Evolutionary conservation across 78 protist species (phyloP).

Genomic region (Chrysochromulina tobinii): DNA sequence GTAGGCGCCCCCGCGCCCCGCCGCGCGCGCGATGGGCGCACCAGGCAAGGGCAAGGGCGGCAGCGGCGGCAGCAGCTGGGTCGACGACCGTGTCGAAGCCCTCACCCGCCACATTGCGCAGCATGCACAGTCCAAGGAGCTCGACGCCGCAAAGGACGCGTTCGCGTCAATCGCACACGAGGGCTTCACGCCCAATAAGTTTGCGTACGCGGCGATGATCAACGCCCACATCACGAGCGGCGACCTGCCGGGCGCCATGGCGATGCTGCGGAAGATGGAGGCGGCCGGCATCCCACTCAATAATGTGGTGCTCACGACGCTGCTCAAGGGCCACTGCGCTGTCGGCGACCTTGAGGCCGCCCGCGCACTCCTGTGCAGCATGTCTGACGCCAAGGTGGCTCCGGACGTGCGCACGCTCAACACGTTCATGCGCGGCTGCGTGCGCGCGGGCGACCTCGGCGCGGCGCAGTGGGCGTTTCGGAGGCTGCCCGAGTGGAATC

Average conservation of each 20-base stretch:
- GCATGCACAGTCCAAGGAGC: background rate
- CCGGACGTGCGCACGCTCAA: background rate
- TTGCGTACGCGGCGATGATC: background rate
- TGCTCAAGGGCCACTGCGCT: background rate
- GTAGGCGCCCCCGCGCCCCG: no score
- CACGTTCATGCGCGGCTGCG: slow-evolving; percentile 17
- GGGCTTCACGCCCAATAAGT: background rate
- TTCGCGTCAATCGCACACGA: background rate
- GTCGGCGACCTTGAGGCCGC: background rate
- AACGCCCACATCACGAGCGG: background rate
- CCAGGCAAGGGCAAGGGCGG: no score
- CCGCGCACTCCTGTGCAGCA: background rate
- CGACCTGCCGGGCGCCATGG: background rate
- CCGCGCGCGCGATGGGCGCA: no score
- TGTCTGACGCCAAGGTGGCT: background rate
- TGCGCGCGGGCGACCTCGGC: background rate
- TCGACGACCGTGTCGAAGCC: background rate
- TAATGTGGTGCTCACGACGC: background rate
- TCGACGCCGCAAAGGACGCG: background rate
- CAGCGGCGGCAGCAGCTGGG: no score
- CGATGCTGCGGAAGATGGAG: background rate
- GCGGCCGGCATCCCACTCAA: background rate
- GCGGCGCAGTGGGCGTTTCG: slow-evolving; percentile 1
- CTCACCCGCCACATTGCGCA: background rate
- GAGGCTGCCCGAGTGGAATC: background rate